These are phyloP conservation scores for Acer saccharum DNA, from an alignment of 345 rosid genomes.

Conservation along the genomic window DNA sequence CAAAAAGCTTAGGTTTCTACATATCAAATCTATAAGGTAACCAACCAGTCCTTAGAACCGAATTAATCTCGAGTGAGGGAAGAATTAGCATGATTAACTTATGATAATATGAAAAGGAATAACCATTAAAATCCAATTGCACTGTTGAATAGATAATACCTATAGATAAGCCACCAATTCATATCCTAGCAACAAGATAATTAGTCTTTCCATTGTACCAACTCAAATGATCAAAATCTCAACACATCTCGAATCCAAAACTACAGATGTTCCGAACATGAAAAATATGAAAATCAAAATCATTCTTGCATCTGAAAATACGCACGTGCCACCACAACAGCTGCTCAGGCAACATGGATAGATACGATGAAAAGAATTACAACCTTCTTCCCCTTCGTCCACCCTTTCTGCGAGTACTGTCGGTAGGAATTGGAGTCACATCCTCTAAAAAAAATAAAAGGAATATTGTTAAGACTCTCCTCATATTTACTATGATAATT, in stretches of 20 bases:
- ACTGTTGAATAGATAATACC: neutral
- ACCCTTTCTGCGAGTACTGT: conserved; percentile 92
- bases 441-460: conserved; percentile 58
- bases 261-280: conserved; percentile 22
- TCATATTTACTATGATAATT: neutral
- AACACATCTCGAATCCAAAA: conserved; percentile 7
- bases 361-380: conserved; percentile 27
- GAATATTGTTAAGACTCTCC: neutral
- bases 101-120: neutral
- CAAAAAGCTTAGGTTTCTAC: no score
- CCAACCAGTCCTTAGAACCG: no score
- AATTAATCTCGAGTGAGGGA: neutral
- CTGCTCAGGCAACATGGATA: conserved; percentile 16
- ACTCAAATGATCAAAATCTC: neutral
- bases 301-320: conserved; percentile 14
- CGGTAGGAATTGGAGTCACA: conserved; percentile 91
- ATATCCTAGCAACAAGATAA: neutral
- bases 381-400: conserved; percentile 94
- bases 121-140: neutral
- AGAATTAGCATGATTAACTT: neutral
- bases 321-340: conserved; percentile 16
- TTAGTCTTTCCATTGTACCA: neutral
- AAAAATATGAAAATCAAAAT: neutral
- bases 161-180: neutral
- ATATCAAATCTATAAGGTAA: no score